These are phyloP conservation scores for Fomes fomentarius DNA, from an alignment of 1,284 basidiomycete species.

Conservation along the genomic window DNA sequence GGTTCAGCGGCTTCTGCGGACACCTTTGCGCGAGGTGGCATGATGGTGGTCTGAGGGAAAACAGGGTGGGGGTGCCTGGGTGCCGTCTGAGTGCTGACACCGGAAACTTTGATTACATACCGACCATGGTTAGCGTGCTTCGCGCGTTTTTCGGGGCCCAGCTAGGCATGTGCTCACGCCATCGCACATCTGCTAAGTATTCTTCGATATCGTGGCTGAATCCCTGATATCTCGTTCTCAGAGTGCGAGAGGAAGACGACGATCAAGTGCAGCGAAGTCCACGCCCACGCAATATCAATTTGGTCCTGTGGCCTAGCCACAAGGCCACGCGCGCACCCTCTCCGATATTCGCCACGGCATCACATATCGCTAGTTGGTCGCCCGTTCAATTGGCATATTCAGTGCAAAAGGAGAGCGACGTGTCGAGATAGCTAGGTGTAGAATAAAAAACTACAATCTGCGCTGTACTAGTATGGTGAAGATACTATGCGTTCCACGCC, in stretches of 20 bases:
- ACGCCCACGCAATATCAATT: too few species aligned
- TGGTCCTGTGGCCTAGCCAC: too few species aligned
- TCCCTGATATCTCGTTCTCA: neutral
- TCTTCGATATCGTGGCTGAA: neutral
- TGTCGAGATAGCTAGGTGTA: conserved; percentile 11
- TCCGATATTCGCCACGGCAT: too few species aligned
- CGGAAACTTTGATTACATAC: conserved; percentile 18
- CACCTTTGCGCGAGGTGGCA: conserved; percentile 28
- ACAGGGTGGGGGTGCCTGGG: conserved; percentile 16
- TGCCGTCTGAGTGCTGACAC: conserved; percentile 7
- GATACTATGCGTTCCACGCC: neutral
- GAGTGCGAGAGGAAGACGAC: neutral
- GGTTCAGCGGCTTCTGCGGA: conserved; percentile 24
- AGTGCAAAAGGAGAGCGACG: neutral
- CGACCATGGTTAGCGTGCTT: conserved; percentile 18
- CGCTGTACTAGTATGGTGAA: too few species aligned
- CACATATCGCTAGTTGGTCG: too few species aligned
- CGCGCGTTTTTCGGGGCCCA: conserved; percentile 10
- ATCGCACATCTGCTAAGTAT: conserved; percentile 1
- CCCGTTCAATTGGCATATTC: too few species aligned
- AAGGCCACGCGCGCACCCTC: too few species aligned
- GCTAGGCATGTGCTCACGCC: conserved; percentile 15
- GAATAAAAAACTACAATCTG: conserved; percentile 12
- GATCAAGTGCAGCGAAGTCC: too few species aligned
- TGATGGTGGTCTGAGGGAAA: conserved; percentile 19